These are phyloP conservation scores for Brassica balearica DNA, from an alignment of 441 rosid species.

Conservation along the genomic window DNA sequence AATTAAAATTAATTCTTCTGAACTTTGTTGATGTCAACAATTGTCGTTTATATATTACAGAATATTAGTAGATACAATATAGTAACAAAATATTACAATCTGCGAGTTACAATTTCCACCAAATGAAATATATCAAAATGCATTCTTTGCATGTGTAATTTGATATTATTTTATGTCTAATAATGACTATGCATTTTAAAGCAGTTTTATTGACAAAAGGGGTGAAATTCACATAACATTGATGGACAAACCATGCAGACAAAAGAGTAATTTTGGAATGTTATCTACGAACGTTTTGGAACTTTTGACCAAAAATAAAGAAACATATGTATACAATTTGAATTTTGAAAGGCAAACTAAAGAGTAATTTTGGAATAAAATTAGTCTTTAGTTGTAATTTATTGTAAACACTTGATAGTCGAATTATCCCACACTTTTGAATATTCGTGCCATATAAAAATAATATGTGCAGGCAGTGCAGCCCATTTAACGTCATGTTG, in stretches of 20 bases:
- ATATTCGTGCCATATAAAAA: slow-evolving; percentile 14
- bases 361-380: not conserved
- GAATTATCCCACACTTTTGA: slow-evolving; percentile 31
- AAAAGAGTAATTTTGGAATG: no score
- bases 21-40: not conserved
- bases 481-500: slow-evolving; percentile 28
- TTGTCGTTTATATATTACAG: not conserved
- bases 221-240: not conserved
- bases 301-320: not conserved
- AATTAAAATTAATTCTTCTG: not conserved
- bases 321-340: not conserved
- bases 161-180: not conserved
- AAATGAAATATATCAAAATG: not conserved
- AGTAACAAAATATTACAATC: not conserved
- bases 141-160: not conserved
- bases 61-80: not conserved
- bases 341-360: not conserved
- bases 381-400: slow-evolving; percentile 12
- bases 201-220: not conserved
- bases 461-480: slow-evolving; percentile 10
- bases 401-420: slow-evolving; percentile 17
- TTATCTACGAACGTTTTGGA: no score
- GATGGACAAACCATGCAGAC: not conserved
- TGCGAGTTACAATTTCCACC: not conserved
- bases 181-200: not conserved